Base-by-base conservation (phyloP, 2,329 filamentous ascomycete species). In the Elsinoe perseae region DNA sequence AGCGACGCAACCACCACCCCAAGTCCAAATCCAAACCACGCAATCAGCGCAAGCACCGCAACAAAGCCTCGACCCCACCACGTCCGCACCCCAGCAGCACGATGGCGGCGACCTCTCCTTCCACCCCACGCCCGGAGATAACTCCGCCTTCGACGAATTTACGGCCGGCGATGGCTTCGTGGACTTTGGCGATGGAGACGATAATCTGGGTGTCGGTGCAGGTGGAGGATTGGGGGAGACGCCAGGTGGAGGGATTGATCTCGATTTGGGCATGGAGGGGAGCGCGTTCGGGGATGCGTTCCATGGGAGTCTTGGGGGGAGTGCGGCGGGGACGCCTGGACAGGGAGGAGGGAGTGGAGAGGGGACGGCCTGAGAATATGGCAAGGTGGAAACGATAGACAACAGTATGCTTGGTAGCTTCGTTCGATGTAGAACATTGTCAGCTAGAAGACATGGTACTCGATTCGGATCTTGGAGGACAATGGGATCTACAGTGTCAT, bases 211-310 rank as follows among this genome's bases (percentile, higher is more conserved):
- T 9, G 40, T 14, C 9, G 23, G 40, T 10, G 40, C 20, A 1
- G 20, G 20, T 4, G 40, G 34, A 2, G 18, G 20, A 3, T n/a
- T 44, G 25, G 48, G 48, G 4, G 28, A 52, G n/a, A 52, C 28
- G 30, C 25, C 25, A 6, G 48, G 48, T 12, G 67, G 78, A 40
- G 81, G 79, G 7, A 69, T 80, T n/a, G 78, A 80, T 66, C 69
- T 84, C 53, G 77, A 80, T 63, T 79, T 84, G 73, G 85, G 85
- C 60, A 80, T 89, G 75, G 86, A 89, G 46, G 86, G 90, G 65
- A 89, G 85, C 32, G 88, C 87, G 1, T 93, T 93, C 72, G 88
- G 87, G 2, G 87, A 93, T 63, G 88, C 88, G 0, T 89, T 92
- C 70, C 86, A 90, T 61, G 75, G 75, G 14, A 76, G 48, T 52